Percentiles rank a stretch among this genome's conserved stretches.
Evolutionary conservation across 1,139 yeast species (phyloP).

Genomic region (Blastobotrys apis): DNA sequence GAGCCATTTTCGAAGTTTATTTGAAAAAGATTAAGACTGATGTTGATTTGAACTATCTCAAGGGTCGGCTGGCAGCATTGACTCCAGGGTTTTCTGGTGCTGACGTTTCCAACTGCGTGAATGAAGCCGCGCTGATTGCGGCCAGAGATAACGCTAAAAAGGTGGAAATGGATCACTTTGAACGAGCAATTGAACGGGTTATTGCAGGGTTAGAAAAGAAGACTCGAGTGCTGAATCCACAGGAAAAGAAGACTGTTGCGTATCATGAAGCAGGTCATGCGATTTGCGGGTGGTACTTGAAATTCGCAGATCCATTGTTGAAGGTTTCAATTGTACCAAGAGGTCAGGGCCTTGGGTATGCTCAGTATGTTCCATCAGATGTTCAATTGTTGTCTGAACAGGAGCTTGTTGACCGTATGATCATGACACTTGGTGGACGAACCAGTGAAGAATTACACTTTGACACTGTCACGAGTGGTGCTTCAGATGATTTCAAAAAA

Average conservation of each 20-base stretch:
- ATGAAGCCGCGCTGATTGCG: constrained; percentile 95
- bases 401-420: constrained; percentile 82
- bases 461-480: constrained; percentile 88
- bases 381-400: constrained; percentile 72
- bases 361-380: constrained; percentile 94
- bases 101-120: constrained; percentile 93
- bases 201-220: constrained; percentile 95
- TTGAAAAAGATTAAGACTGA: constrained; percentile 60
- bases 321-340: constrained; percentile 96
- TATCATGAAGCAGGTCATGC: constrained; percentile 99
- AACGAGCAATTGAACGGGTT: constrained; percentile 93
- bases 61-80: constrained; percentile 87
- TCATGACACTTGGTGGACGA: constrained; percentile 95
- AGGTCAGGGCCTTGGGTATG: constrained; percentile 96
- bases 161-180: constrained; percentile 77
- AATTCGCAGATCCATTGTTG: constrained; percentile 84
- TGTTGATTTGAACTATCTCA: constrained; percentile 49
- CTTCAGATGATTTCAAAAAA: constrained; percentile 92
- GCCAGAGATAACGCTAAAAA: constrained; percentile 71
- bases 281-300: constrained; percentile 91
- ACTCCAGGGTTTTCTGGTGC: constrained; percentile 99
- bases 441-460: constrained; percentile 93
- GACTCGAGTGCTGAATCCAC: constrained; percentile 75
- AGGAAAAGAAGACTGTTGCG: constrained; percentile 86
- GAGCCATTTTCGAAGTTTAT: constrained; percentile 84